phyloP scores from a whole-genome alignment of 148 eudicot species.

The Arctostaphylos glauca region DNA sequence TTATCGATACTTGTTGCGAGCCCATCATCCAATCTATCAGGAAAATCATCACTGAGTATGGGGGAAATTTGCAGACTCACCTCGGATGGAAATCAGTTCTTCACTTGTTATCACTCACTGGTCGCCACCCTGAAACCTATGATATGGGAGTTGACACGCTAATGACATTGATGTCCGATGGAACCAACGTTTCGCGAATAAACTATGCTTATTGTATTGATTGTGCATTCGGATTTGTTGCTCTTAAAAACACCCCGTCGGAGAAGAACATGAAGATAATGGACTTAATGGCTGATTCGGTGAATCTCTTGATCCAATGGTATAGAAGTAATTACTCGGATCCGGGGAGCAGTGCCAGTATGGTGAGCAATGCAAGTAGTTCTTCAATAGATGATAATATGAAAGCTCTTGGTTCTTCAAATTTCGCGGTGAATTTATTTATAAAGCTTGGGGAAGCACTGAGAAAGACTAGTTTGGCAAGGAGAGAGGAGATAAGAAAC shows the following conservation, averaged over 20 bases:
- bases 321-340: slow-evolving; percentile 52
- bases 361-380: slow-evolving; percentile 43
- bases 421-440: slow-evolving; percentile 48
- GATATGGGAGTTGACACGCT: slow-evolving; percentile 69
- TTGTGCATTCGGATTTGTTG: slow-evolving; percentile 80
- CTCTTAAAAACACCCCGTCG: slow-evolving; percentile 62
- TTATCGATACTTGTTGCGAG: slow-evolving; percentile 68
- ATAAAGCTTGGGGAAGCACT: slow-evolving; percentile 71
- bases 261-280: slow-evolving; percentile 69
- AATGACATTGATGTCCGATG: slow-evolving; percentile 50
- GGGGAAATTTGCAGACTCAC: slow-evolving; percentile 54
- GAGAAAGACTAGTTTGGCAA: slow-evolving; percentile 73
- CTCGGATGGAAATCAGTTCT: slow-evolving; percentile 80
- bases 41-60: slow-evolving; percentile 52
- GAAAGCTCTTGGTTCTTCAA: slow-evolving; percentile 24
- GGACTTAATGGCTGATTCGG: slow-evolving; percentile 78
- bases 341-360: slow-evolving; percentile 49
- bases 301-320: slow-evolving; percentile 65
- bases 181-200: slow-evolving; percentile 32
- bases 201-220: slow-evolving; percentile 69
- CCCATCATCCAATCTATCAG: slow-evolving; percentile 44
- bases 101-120: slow-evolving; percentile 60
- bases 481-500: slow-evolving; percentile 86
- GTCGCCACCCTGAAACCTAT: slow-evolving; percentile 73
- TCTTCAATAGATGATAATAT: slow-evolving; percentile 44